These are phyloP conservation scores for Amphibolis antarctica DNA, from an alignment of 106 monocot species.

Conservation along the genomic window DNA sequence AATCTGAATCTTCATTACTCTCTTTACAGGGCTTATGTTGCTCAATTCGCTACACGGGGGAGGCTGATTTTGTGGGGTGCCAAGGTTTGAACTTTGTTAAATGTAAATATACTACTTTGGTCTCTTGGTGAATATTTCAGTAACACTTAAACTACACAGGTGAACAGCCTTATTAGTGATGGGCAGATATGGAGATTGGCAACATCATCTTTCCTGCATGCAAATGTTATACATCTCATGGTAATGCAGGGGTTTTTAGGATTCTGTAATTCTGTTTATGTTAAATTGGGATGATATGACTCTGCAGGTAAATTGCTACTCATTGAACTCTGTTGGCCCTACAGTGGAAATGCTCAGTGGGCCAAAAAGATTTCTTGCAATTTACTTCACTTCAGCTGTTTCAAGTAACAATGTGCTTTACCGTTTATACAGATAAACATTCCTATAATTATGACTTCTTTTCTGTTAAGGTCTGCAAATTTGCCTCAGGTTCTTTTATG, in stretches of 20 bases:
- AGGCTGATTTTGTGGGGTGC: constrained; percentile 57
- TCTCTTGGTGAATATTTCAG: background rate
- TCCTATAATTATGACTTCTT: background rate
- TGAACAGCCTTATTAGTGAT: constrained; percentile 55
- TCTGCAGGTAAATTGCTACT: constrained; percentile 73
- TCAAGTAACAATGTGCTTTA: constrained; percentile 41
- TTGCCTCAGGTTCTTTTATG: constrained; percentile 61
- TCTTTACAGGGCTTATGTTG: constrained; percentile 41
- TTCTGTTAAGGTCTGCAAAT: constrained; percentile 9
- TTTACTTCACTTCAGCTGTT: constrained; percentile 78
- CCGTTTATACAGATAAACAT: constrained; percentile 5
- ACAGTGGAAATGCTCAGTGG: constrained; percentile 64
- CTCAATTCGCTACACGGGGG: constrained; percentile 58
- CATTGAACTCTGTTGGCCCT: constrained; percentile 83
- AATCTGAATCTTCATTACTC: background rate
- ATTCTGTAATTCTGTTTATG: background rate
- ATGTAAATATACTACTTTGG: background rate
- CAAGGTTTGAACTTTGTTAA: constrained; percentile 45
- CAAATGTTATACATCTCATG: constrained; percentile 61
- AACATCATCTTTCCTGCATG: constrained; percentile 76
- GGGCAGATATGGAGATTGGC: constrained; percentile 72
- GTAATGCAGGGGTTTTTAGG: constrained; percentile 9
- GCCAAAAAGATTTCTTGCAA: constrained; percentile 54
- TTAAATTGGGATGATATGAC: background rate
- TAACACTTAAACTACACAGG: constrained; percentile 21